phyloP scores from a whole-genome alignment of 805 yeast genomes.

The Kluyveromyces lactis region DNA sequence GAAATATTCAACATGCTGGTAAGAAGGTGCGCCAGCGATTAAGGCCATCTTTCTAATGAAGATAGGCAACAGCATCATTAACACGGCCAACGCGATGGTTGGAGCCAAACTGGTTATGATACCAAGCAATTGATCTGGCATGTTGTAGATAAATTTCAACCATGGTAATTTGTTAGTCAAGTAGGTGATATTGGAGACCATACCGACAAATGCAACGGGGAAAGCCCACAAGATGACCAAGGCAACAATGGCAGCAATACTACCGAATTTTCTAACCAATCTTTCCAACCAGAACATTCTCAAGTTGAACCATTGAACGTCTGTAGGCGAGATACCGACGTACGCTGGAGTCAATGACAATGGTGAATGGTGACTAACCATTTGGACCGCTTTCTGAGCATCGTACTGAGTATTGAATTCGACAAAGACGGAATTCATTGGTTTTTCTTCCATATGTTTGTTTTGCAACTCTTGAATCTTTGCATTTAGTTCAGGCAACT shows the following conservation, averaged over 20 bases:
- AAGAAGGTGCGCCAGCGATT: constrained; percentile 48
- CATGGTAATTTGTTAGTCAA: constrained; percentile 49
- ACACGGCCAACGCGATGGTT: constrained; percentile 52
- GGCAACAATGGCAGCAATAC: constrained; percentile 46
- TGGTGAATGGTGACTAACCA: constrained; percentile 57
- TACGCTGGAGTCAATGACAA: constrained; percentile 51
- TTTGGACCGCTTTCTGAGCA: constrained; percentile 67
- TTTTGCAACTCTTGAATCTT: constrained; percentile 51
- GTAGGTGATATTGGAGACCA: constrained; percentile 58
- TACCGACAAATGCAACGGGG: constrained; percentile 74
- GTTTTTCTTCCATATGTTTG: constrained; percentile 37
- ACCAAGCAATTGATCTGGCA: constrained; percentile 51
- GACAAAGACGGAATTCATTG: constrained; percentile 75
- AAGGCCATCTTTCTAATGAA: constrained; percentile 57
- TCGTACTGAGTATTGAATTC: constrained; percentile 70
- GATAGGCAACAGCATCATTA: constrained; percentile 60
- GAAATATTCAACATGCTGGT: constrained; percentile 50
- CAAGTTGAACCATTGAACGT: constrained; percentile 64
- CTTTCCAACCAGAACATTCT: constrained; percentile 78
- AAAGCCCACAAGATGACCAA: constrained; percentile 62
- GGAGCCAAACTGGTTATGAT: constrained; percentile 63
- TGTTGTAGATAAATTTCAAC: constrained; percentile 46
- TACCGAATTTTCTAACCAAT: constrained; percentile 42
- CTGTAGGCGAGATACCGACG: constrained; percentile 55
- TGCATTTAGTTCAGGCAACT: constrained; percentile 46